Percentiles rank a stretch among this genome's conserved stretches.
Evolutionary conservation across 2,329 filamentous ascomycete genomes (phyloP).

Genomic region (Venturia nashicola): DNA sequence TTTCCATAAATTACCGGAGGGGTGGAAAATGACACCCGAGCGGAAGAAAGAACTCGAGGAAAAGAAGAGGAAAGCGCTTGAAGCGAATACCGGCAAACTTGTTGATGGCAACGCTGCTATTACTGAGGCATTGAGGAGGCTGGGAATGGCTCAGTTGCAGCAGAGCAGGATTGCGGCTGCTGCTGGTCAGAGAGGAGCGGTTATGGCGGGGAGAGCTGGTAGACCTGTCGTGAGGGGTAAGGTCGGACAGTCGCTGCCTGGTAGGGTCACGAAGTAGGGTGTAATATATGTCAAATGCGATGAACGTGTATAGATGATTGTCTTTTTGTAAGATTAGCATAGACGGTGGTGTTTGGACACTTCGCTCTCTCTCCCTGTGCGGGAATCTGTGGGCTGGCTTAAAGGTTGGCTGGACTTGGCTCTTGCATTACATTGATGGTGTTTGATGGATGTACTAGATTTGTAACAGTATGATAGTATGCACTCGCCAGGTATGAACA

Average conservation of each 20-base stretch:
- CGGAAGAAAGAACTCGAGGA: slow-evolving; percentile 36
- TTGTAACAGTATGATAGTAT: not conserved
- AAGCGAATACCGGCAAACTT: slow-evolving; percentile 41
- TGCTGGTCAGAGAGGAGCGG: not conserved
- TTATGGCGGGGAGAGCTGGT: not conserved
- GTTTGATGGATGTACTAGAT: not conserved
- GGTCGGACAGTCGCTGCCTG: not conserved
- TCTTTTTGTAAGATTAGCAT: not conserved
- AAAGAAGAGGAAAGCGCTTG: slow-evolving; percentile 35
- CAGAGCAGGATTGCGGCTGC: not conserved
- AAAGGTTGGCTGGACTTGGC: not conserved
- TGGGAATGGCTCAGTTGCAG: slow-evolving; percentile 4
- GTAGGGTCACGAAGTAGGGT: not conserved
- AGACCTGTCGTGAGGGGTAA: not conserved
- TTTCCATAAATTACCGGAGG: slow-evolving; percentile 61
- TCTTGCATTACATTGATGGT: not conserved
- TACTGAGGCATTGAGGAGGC: slow-evolving; percentile 10
- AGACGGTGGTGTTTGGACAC: slow-evolving; percentile 2
- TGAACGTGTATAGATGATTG: not conserved
- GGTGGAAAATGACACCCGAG: slow-evolving; percentile 69
- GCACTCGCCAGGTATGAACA: too few relatives aligned
- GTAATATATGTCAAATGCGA: not conserved
- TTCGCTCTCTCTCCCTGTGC: not conserved
- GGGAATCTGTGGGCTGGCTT: not conserved
- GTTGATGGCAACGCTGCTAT: slow-evolving; percentile 39